phyloP scores from a whole-genome alignment of 2,329 filamentous ascomycete genomes.

The Leptographium galeiforme region DNA sequence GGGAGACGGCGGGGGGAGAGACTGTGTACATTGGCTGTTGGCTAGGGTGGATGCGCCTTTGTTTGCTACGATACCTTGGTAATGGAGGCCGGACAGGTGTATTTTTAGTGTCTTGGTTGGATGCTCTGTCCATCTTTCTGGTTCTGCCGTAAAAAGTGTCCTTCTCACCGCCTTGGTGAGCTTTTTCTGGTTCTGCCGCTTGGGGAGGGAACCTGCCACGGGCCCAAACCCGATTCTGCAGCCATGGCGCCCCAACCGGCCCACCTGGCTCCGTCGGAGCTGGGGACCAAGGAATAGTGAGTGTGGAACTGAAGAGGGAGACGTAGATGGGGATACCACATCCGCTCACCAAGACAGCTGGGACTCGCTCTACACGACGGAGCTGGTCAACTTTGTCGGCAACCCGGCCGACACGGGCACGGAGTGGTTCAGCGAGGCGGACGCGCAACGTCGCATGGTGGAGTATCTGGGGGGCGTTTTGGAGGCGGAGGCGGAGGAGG shows the following conservation, averaged over 20 bases:
- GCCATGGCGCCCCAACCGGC: conserved; percentile 28
- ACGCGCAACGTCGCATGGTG: conserved; percentile 71
- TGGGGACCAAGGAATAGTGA: conserved; percentile 88
- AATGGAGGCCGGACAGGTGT: not conserved
- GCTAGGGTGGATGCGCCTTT: not conserved
- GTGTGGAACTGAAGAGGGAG: conserved; percentile 17
- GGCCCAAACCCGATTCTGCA: not conserved
- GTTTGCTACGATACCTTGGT: not conserved
- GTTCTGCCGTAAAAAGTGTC: too few relatives aligned
- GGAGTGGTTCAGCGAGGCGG: conserved; percentile 91
- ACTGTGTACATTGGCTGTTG: not conserved
- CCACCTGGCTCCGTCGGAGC: conserved; percentile 60
- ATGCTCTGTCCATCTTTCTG: too few relatives aligned
- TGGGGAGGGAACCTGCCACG: not conserved
- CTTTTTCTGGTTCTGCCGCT: conserved; percentile 1
- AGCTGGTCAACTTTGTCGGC: conserved; percentile 56
- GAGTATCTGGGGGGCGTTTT: conserved; percentile 43
- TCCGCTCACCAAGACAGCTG: conserved; percentile 38
- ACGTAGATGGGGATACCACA: not conserved
- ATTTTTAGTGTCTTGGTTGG: too few relatives aligned
- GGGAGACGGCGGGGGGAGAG: not conserved
- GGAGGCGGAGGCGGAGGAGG: conserved; percentile 29
- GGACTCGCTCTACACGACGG: conserved; percentile 59
- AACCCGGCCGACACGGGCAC: conserved; percentile 74
- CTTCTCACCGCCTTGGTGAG: conserved; percentile 3